Base-by-base conservation (phyloP, 345 rosid genomes). In the Salix arbutifolia region DNA sequence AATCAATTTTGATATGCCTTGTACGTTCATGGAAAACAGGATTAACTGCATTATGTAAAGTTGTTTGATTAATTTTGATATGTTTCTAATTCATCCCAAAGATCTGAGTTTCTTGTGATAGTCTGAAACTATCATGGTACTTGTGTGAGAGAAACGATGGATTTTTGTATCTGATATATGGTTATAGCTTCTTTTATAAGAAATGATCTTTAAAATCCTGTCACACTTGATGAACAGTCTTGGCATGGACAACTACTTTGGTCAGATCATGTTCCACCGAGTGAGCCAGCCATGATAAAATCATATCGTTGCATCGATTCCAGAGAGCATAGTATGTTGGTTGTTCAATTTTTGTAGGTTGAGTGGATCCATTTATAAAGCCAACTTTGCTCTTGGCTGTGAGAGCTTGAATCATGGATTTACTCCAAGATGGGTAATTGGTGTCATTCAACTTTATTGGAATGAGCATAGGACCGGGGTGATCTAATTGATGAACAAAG, bases 191-290 rank as follows among this genome's bases (percentile, higher is more conserved):
- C 5, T 73, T 78, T 19, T 73, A 66, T 6, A 52, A 68, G 30
- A 79, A 79, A 7, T 74, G 71, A 18, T 69, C 78, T 67, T 52
- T 62, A 21, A 74, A 69, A 31, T 79, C 74, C 33, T 79, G 23
- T 74, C 78, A 79, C 0, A 69, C 74, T 46, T 79, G 31, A 17
- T 58, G 30, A 4, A 25, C 33, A 8, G 44, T 67, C 5, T 69
- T 79, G 11, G 77, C 38, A 40, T 73, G 65, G 40, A 73, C 23
- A 6, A 67, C 74, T 8, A 33, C 30, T 70, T 77, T 71, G 12
- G 65, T 71, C 11, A 77, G 21, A 30, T 77, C 65, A 3, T 11
- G 52, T 35, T 77, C 75, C 17, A 71, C 65, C 5, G 19, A 70
- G 18, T 70, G 74, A 61, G 74, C 44, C 4, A 77, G 35, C 70